These are phyloP conservation scores for Geosmithia morbida DNA, from an alignment of 2,329 filamentous ascomycete species.

Conservation along the genomic window DNA sequence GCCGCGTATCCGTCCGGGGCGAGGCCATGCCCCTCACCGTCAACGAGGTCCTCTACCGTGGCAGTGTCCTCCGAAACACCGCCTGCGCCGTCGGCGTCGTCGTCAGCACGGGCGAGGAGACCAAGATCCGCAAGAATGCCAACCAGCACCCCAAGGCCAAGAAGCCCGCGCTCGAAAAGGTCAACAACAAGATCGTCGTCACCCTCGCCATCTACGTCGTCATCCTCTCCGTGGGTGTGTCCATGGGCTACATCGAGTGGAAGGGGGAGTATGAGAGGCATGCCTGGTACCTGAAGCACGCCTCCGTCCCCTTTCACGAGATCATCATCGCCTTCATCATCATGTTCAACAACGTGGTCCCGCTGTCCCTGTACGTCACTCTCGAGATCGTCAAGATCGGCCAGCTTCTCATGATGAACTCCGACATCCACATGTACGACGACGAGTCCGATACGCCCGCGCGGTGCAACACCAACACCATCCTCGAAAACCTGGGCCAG, in stretches of 20 bases:
- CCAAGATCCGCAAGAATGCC: slow-evolving; percentile 85
- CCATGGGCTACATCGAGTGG: slow-evolving; percentile 73
- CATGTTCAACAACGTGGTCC: slow-evolving; percentile 94
- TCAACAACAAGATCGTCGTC: slow-evolving; percentile 71
- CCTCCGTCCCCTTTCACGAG: slow-evolving; percentile 61
- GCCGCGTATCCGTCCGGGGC: slow-evolving; percentile 43
- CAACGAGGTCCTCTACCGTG: slow-evolving; percentile 73
- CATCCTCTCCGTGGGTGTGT: slow-evolving; percentile 64
- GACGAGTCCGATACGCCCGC: slow-evolving; percentile 71
- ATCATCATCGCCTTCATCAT: slow-evolving; percentile 86
- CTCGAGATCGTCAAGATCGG: slow-evolving; percentile 77
- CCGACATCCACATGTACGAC: slow-evolving; percentile 85
- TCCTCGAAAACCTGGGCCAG: slow-evolving; percentile 86
- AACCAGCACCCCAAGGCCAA: slow-evolving; percentile 81
- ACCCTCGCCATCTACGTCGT: slow-evolving; percentile 70
- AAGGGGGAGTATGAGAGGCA: slow-evolving; percentile 46
- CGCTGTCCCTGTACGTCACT: slow-evolving; percentile 80
- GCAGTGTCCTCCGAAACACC: slow-evolving; percentile 75
- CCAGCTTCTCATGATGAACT: slow-evolving; percentile 63
- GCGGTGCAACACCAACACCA: slow-evolving; percentile 83
- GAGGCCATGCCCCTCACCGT: slow-evolving; percentile 58
- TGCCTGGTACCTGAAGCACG: slow-evolving; percentile 63
- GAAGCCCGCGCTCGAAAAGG: slow-evolving; percentile 59
- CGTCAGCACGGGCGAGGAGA: slow-evolving; percentile 82
- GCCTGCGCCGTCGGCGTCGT: slow-evolving; percentile 58